Percentiles rank a stretch among this genome's conserved stretches.
These are phyloP conservation scores for Talinum fruticosum DNA, from an alignment of 148 eudicot species.

Conservation along the genomic window DNA sequence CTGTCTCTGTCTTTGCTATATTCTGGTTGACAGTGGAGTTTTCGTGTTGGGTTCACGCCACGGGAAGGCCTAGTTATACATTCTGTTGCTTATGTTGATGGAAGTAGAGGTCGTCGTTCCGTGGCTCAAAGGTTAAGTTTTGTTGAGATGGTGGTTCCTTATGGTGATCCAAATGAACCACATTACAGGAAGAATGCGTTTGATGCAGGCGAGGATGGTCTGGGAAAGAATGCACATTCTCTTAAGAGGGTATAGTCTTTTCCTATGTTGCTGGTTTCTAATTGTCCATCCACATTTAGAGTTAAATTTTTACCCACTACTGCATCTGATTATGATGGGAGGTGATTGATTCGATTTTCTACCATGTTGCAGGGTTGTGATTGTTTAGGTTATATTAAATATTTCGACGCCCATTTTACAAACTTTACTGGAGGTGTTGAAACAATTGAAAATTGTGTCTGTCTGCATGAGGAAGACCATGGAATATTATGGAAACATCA, in stretches of 20 bases:
- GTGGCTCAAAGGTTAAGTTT: slow-evolving; percentile 94
- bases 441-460: slow-evolving; percentile 92
- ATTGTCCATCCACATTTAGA: not conserved
- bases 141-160: slow-evolving; percentile 99
- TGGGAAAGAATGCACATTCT: slow-evolving; percentile 96
- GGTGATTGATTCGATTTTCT: slow-evolving; percentile 13
- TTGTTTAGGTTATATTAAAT: slow-evolving; percentile 85
- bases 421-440: slow-evolving; percentile 96
- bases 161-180: slow-evolving; percentile 98
- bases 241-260: slow-evolving; percentile 69
- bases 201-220: slow-evolving; percentile 99
- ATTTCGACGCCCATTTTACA: slow-evolving; percentile 93
- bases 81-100: slow-evolving; percentile 96
- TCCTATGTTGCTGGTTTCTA: not conserved
- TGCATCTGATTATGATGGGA: not conserved
- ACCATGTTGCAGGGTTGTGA: slow-evolving; percentile 76
- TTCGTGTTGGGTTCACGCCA: slow-evolving; percentile 94
- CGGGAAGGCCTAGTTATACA: slow-evolving; percentile 94
- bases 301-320: not conserved
- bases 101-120: slow-evolving; percentile 88
- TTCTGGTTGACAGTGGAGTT: slow-evolving; percentile 72
- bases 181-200: slow-evolving; percentile 99
- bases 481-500: slow-evolving; percentile 99
- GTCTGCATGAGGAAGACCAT: slow-evolving; percentile 95
- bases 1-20: not conserved